Conservation (phyloP, 1,284 basidiomycete genomes). For the Cronartium quercuum region DNA sequence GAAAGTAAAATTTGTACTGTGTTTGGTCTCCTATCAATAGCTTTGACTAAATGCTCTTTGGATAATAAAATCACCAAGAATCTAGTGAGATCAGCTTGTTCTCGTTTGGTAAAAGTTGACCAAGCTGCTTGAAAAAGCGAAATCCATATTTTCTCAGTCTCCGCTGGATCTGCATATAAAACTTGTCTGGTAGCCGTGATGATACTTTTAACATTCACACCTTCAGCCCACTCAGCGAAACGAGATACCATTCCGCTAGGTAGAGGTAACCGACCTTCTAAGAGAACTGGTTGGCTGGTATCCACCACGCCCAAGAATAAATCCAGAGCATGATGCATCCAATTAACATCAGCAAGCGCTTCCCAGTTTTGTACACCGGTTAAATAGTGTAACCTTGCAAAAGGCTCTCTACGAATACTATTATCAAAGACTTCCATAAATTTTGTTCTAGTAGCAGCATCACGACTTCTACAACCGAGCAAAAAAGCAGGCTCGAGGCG, state of each 20-base stretch:
- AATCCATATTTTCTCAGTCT: constrained; percentile 82
- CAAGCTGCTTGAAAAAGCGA: constrained; percentile 83
- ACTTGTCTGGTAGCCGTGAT: constrained; percentile 74
- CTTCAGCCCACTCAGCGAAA: constrained; percentile 31
- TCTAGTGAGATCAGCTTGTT: constrained; percentile 81
- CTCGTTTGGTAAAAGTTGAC: constrained; percentile 73
- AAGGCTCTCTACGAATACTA: constrained; percentile 75
- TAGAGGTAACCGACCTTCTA: constrained; percentile 41
- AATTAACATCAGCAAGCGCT: constrained; percentile 81
- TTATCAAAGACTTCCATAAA: constrained; percentile 88
- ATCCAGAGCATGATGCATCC: constrained; percentile 88
- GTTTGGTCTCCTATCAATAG: constrained; percentile 86
- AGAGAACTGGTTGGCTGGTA: constrained; percentile 54
- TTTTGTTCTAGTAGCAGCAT: constrained; percentile 69
- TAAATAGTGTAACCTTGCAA: constrained; percentile 79
- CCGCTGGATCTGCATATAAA: constrained; percentile 69
- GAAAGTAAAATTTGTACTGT: constrained; percentile 85
- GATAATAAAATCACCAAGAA: constrained; percentile 84
- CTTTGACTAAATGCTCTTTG: constrained; percentile 87
- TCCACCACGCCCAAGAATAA: constrained; percentile 81
- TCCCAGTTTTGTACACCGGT: constrained; percentile 96
- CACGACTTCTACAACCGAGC: constrained; percentile 79
- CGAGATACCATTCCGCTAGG: constrained; percentile 11
- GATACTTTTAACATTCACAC: constrained; percentile 56
- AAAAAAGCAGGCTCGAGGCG: constrained; percentile 90